Conservation (phyloP, 1,139 yeast genomes). For the Yamadazyma sp. region DNA sequence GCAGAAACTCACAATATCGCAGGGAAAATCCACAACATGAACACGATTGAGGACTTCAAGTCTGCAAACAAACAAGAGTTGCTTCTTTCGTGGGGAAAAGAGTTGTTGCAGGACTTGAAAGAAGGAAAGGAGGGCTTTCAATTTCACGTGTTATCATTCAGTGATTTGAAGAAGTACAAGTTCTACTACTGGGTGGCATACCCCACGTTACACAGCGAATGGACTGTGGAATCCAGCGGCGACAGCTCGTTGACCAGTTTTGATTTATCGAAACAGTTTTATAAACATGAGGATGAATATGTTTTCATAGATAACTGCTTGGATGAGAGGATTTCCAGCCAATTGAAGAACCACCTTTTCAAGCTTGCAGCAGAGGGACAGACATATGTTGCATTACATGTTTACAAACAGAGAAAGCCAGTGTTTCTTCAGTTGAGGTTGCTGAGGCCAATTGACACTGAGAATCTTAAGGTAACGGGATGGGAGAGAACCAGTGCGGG, state of each 20-base stretch:
- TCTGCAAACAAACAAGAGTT: slow-evolving; percentile 58
- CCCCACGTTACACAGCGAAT: slow-evolving; percentile 57
- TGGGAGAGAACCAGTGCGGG: slow-evolving; percentile 86
- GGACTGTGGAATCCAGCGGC: slow-evolving; percentile 23
- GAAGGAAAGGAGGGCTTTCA: slow-evolving; percentile 15
- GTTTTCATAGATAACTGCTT: slow-evolving; percentile 66
- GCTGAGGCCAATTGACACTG: slow-evolving; percentile 1
- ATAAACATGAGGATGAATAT: slow-evolving; percentile 22
- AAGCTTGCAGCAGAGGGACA: slow-evolving; percentile 47
- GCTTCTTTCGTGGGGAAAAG: slow-evolving; percentile 45
- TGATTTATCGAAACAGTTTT: slow-evolving; percentile 6
- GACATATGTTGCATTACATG: slow-evolving; percentile 36
- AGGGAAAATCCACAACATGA: slow-evolving; percentile 55
- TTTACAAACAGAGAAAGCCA: slow-evolving; percentile 20
- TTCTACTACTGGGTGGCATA: slow-evolving; percentile 89
- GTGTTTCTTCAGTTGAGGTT: slow-evolving; percentile 7
- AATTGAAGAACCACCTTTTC: slow-evolving; percentile 64
- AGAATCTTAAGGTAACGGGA: slow-evolving; percentile 55
- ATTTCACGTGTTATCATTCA: slow-evolving; percentile 67
- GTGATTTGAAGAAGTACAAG: slow-evolving; percentile 85
- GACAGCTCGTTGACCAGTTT: slow-evolving; percentile 6
- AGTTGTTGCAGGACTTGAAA: slow-evolving; percentile 17
- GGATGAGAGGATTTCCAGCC: slow-evolving; percentile 54
- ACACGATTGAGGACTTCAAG: slow-evolving; percentile 85
- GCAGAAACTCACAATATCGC: slow-evolving; percentile 23